Evolutionary conservation across 257 asterid genomes (phyloP).

Genomic region (Linaria vulgaris): DNA sequence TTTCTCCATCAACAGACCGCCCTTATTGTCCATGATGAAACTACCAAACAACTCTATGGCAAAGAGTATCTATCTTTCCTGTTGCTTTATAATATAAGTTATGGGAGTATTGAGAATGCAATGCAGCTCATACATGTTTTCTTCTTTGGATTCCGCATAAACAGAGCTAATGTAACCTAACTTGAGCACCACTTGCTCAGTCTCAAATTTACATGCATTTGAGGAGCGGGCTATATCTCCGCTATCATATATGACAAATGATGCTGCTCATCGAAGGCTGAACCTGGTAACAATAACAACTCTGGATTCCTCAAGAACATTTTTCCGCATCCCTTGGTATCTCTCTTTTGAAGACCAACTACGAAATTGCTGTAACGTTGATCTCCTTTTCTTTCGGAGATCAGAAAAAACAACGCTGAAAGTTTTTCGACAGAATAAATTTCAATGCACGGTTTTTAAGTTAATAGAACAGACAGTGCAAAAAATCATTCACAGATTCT

Average conservation of each 20-base stretch:
- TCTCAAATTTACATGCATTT: conserved; percentile 15
- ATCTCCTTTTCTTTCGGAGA: too few relatives aligned
- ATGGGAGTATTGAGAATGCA: neutral
- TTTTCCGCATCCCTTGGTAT: conserved; percentile 30
- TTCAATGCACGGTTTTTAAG: too few relatives aligned
- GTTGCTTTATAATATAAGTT: conserved; percentile 7
- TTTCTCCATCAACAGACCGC: conserved; percentile 48
- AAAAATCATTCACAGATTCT: too few relatives aligned
- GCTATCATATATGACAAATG: conserved; percentile 28
- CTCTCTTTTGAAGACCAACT: conserved; percentile 12
- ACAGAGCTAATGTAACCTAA: conserved; percentile 16
- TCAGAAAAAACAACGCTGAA: too few relatives aligned
- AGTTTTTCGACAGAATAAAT: too few relatives aligned
- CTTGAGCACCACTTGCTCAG: conserved; percentile 17
- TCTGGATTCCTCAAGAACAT: conserved; percentile 20
- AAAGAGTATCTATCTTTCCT: conserved; percentile 9
- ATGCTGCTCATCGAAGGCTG: conserved; percentile 20
- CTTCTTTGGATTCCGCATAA: conserved; percentile 28
- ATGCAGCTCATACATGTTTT: conserved; percentile 36
- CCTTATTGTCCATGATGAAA: conserved; percentile 46
- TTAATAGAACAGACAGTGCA: too few relatives aligned
- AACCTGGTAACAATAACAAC: conserved; percentile 24
- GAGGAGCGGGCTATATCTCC: conserved; percentile 18
- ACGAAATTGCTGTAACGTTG: conserved; percentile 24
- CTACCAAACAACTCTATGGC: conserved; percentile 16